Percentiles rank a stretch among this genome's conserved stretches.
phyloP scores from a whole-genome alignment of 257 asterid species.

The Solanum verrucosum region DNA sequence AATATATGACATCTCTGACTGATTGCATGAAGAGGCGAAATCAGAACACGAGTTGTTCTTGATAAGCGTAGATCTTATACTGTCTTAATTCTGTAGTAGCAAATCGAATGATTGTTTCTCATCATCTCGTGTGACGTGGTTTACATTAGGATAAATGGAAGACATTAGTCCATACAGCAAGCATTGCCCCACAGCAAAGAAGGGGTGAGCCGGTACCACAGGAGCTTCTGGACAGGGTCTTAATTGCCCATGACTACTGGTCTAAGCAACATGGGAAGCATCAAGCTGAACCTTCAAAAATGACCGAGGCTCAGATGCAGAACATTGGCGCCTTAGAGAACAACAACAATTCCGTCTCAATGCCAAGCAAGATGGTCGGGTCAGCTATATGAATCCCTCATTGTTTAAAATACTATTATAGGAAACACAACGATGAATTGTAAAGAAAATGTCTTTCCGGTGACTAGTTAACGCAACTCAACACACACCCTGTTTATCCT shows the following conservation, averaged over 20 bases:
- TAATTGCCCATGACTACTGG: conserved; percentile 71
- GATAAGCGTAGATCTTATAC: not conserved
- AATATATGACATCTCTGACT: not conserved
- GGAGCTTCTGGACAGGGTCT: conserved; percentile 68
- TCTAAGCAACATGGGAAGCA: conserved; percentile 52
- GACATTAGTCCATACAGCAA: conserved; percentile 84
- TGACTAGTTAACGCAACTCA: not conserved
- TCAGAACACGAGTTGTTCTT: conserved; percentile 17
- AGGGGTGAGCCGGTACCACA: conserved; percentile 93
- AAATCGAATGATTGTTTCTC: not conserved
- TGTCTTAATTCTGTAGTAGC: not conserved
- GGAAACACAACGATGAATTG: conserved; percentile 24
- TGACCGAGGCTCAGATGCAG: conserved; percentile 12
- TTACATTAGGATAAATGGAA: conserved; percentile 81
- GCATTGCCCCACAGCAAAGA: conserved; percentile 88
- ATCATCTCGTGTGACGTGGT: not conserved
- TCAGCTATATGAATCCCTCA: not conserved
- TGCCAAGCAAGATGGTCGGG: not conserved
- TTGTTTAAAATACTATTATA: conserved; percentile 23
- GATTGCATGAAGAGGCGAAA: conserved; percentile 12
- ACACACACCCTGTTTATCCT: conserved; percentile 10
- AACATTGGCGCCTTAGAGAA: conserved; percentile 14
- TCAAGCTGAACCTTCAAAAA: conserved; percentile 19
- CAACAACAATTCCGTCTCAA: not conserved
- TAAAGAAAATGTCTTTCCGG: conserved; percentile 16